Conservation (phyloP, 306 rosid species). For the Acacia confusa region DNA sequence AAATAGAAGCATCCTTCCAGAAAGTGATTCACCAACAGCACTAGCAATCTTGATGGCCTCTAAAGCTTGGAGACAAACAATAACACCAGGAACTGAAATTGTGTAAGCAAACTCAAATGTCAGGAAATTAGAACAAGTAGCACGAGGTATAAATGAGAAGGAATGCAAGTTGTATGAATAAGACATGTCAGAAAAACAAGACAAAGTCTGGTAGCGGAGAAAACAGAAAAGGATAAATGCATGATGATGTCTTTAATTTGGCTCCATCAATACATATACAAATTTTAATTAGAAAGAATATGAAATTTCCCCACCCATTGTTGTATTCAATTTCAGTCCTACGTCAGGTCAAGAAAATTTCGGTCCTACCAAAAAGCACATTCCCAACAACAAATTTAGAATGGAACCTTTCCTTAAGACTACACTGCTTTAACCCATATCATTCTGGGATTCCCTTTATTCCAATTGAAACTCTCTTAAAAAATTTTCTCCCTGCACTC, state of each 20-base stretch:
- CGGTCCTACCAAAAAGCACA: constrained; percentile 2
- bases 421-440: not conserved
- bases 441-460: not conserved
- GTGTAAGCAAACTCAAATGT: constrained; percentile 2
- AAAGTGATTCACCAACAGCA: constrained; percentile 85
- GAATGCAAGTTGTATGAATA: constrained; percentile 10
- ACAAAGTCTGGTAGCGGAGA: not conserved
- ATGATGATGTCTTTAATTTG: not conserved
- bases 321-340: constrained; percentile 4
- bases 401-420: not conserved
- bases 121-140: constrained; percentile 5
- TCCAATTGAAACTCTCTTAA: not conserved
- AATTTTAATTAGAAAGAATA: not conserved
- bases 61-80: constrained; percentile 95
- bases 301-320: constrained; percentile 2
- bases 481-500: not conserved
- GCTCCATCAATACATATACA: constrained; percentile 1
- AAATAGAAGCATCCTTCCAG: constrained; percentile 89
- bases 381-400: not conserved
- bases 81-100: constrained; percentile 91
- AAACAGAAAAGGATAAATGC: not conserved
- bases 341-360: not conserved
- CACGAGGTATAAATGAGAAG: not conserved
- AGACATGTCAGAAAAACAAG: not conserved
- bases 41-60: constrained; percentile 94